A percentile compares a stretch with the other conserved stretches of the same genome.
Conservation (phyloP, 1,284 basidiomycete genomes). For the Vanrija humicola region DNA sequence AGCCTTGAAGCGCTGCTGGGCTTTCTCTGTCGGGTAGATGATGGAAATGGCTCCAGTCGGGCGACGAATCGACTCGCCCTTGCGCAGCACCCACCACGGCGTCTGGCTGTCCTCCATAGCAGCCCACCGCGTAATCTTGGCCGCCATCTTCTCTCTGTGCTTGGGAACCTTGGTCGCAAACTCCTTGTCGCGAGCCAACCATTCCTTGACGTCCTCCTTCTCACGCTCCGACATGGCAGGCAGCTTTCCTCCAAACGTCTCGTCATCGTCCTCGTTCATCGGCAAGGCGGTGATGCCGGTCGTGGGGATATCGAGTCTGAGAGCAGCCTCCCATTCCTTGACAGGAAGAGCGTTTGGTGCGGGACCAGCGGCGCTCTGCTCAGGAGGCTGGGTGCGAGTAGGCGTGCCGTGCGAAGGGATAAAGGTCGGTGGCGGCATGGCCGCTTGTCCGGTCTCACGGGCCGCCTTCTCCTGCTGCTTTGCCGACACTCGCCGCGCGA, state of each 20-base stretch:
- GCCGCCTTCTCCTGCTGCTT: conserved; percentile 4
- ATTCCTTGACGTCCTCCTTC: conserved; percentile 53
- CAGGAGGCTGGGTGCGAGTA: conserved; percentile 15
- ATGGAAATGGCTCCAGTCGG: conserved; percentile 60
- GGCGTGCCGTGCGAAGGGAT: conserved; percentile 22
- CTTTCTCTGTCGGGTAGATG: conserved; percentile 57
- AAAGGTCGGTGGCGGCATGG: conserved; percentile 41
- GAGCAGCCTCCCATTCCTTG: conserved; percentile 45
- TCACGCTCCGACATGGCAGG: conserved; percentile 56
- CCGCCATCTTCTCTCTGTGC: conserved; percentile 34
- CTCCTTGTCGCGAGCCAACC: conserved; percentile 56
- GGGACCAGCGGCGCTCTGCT: conserved; percentile 1
- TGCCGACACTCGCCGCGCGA: conserved; percentile 9
- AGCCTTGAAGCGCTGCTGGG: conserved; percentile 48
- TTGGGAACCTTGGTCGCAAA: conserved; percentile 48
- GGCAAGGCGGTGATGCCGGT: conserved; percentile 66
- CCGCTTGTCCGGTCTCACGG: conserved; percentile 2
- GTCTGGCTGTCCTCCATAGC: conserved; percentile 53
- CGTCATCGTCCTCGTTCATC: conserved; percentile 50
- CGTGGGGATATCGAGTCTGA: conserved; percentile 58
- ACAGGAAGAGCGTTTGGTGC: conserved; percentile 41
- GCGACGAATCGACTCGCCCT: conserved; percentile 23
- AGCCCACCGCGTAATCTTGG: conserved; percentile 40
- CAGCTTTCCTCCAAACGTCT: conserved; percentile 53
- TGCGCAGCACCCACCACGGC: conserved; percentile 42